phyloP scores from a whole-genome alignment of 2,329 filamentous ascomycete species.

The Colletotrichum sp. region DNA sequence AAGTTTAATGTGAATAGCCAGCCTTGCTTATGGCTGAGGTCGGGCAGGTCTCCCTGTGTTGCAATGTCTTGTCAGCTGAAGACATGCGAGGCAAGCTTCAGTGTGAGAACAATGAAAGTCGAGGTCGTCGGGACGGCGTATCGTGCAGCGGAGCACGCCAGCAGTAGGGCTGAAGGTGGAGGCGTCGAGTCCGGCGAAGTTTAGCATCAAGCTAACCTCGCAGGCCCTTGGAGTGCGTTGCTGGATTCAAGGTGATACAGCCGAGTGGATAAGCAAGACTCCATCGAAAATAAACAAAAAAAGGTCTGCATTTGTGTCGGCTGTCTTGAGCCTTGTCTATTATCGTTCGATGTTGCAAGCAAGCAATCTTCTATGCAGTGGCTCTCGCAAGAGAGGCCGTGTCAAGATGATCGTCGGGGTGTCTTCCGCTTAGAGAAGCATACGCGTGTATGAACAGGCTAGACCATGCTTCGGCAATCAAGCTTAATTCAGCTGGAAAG shows the following conservation, averaged over 20 bases:
- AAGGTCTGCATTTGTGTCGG: background rate
- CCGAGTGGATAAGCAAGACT: background rate
- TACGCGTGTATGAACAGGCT: background rate
- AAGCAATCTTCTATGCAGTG: background rate
- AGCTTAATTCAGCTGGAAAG: background rate
- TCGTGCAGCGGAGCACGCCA: background rate
- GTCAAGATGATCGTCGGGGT: background rate
- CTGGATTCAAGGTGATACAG: background rate
- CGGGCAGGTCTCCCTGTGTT: background rate
- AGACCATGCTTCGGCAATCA: background rate
- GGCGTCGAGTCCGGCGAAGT: background rate
- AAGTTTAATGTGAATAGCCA: background rate
- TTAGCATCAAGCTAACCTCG: background rate
- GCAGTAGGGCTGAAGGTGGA: slow-evolving; percentile 3
- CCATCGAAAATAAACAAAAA: background rate
- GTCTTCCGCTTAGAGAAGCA: background rate
- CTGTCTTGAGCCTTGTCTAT: background rate
- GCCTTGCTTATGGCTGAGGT: background rate
- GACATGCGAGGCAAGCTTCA: background rate
- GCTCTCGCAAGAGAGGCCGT: background rate
- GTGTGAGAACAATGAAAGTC: background rate
- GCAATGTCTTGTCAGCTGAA: background rate
- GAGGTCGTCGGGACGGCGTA: background rate
- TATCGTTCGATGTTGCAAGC: background rate
- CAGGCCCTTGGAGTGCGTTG: background rate